Evolutionary conservation across 2,329 filamentous ascomycete genomes (phyloP).

Genomic region (Macrophomina phaseolina): DNA sequence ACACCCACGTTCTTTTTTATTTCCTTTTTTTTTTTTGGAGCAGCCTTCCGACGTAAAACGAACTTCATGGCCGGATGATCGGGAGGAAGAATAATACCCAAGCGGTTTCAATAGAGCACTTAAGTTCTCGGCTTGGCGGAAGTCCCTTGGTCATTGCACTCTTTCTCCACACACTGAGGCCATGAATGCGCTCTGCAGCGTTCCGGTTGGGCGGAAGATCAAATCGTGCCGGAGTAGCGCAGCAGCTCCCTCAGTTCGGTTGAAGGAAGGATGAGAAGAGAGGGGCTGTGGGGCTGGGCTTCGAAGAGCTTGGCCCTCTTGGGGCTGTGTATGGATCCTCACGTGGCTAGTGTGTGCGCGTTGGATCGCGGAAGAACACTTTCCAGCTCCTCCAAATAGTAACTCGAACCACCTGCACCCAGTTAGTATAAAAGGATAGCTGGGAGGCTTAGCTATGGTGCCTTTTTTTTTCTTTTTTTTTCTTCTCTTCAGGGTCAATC

Average conservation of each 20-base stretch:
- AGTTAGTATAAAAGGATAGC: neutral
- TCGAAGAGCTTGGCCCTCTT: neutral
- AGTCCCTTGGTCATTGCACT: neutral
- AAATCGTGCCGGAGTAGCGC: constrained; percentile 10
- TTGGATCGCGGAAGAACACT: neutral
- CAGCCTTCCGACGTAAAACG: neutral
- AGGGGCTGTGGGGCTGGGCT: neutral
- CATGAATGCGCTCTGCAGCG: neutral
- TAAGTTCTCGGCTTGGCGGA: neutral
- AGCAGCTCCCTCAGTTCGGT: too few species aligned
- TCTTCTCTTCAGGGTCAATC: neutral
- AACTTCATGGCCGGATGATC: neutral
- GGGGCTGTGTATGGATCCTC: neutral
- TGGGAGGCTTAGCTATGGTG: too few species aligned
- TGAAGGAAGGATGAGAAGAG: neutral
- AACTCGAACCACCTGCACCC: neutral
- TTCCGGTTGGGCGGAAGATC: constrained; percentile 1
- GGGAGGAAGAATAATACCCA: neutral
- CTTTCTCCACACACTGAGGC: neutral
- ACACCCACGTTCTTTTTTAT: neutral
- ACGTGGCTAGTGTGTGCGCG: neutral
- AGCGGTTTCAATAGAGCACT: neutral
- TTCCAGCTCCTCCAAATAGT: neutral
- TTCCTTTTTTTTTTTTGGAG: neutral
- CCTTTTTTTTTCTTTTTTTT: neutral